These are phyloP conservation scores for Fusarium begoniae DNA, from an alignment of 2,329 filamentous ascomycete genomes.

Conservation along the genomic window DNA sequence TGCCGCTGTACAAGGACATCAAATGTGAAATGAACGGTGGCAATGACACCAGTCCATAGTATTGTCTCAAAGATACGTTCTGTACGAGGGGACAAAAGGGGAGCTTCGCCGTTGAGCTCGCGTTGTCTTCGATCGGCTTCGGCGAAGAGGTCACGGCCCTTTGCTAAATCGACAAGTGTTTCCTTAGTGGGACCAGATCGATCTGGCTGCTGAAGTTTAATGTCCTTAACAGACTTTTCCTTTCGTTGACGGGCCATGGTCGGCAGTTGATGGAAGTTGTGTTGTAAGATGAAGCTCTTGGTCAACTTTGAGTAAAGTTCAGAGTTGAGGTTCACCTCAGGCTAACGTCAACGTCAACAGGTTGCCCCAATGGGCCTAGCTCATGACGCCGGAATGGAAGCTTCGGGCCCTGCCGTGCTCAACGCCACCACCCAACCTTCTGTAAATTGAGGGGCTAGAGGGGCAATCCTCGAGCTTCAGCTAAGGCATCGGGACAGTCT, in stretches of 20 bases:
- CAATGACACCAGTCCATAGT: constrained; percentile 69
- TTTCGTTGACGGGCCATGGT: constrained; percentile 61
- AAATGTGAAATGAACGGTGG: constrained; percentile 79
- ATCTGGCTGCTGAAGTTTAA: constrained; percentile 76
- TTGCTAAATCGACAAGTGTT: constrained; percentile 78
- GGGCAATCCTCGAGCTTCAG: neutral
- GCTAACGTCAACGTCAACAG: constrained; percentile 21
- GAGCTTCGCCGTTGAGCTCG: constrained; percentile 47
- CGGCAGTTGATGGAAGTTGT: neutral
- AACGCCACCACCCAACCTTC: neutral
- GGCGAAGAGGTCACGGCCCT: constrained; percentile 68
- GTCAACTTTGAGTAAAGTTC: neutral
- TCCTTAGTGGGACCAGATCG: constrained; percentile 67
- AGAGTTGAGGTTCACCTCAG: constrained; percentile 1
- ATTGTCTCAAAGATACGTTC: constrained; percentile 65
- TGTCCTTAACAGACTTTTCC: constrained; percentile 57
- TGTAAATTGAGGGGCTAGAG: constrained; percentile 12
- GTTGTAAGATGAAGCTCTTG: constrained; percentile 14
- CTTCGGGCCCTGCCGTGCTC: constrained; percentile 16
- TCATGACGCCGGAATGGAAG: neutral
- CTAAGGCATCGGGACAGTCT: neutral
- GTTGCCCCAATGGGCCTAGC: constrained; percentile 20
- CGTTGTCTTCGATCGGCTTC: constrained; percentile 54
- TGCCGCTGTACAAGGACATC: constrained; percentile 83
- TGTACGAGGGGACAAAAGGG: constrained; percentile 53